Base-by-base conservation (phyloP, 306 rosid species). In the Oxytropis ochrocephala region DNA sequence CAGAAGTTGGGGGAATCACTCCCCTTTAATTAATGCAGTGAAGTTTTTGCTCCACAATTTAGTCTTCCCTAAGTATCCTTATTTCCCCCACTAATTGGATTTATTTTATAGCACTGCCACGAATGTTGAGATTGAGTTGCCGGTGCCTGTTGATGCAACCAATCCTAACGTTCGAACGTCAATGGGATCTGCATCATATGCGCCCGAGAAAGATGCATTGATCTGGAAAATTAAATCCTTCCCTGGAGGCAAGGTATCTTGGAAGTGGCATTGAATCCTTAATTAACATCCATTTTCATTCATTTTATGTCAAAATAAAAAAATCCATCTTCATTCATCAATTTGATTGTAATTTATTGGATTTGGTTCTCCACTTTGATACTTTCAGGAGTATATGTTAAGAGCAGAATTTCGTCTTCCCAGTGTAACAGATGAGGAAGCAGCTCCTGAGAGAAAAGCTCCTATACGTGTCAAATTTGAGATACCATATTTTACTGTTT, bases 131-230 rank as follows among this genome's bases (percentile, higher is more conserved):
- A 92, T 90, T 72, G 93, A 90, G 84, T 70, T 92, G 75, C 98
- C 98, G 50, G 96, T 92, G 70, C 86, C 87, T 76, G 81, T 85
- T 69, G 98, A 92, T 83, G 96, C 96, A 43, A 89, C 96, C 21
- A 92, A 92, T 80, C 98, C 98, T 47, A 78, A 84, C 67, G 82
- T 90, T 59, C 91, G 98, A 67, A 92, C 98, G 39, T 92, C 98
- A 77, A 89, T 92, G 96, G 98, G 96, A 54, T 88, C 98, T 83
- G 98, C 98, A 24, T 48, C 96, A 33, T 92, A 92, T 90, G 98
- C 98, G 68, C 98, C 98, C 35, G 96, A 92, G 85, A 85, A 78
- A 29, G 98, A 92, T 77, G 96, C 98, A 1, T 82, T 92, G 18
- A 68, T 90, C 67, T 92, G 98, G 98, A 92, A 92, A 78, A 90